Evolutionary conservation across 2,329 filamentous ascomycete species (phyloP).

Genomic region (Arthrobotrys musiformis): DNA sequence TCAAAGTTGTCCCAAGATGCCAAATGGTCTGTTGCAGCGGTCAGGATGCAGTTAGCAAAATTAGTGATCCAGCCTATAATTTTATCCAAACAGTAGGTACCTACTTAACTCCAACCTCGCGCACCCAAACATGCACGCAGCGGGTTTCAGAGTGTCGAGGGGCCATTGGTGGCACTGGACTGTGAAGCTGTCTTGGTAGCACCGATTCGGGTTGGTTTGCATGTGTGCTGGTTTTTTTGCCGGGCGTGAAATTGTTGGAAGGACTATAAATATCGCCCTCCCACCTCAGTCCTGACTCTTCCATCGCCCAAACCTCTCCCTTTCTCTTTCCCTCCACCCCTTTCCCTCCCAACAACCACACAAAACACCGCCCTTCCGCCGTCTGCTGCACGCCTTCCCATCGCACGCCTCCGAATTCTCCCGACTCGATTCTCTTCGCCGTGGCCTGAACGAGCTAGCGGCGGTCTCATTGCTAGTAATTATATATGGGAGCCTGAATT

Average conservation of each 20-base stretch:
- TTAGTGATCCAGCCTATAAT: slow-evolving; percentile 18
- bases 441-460: background rate
- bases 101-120: background rate
- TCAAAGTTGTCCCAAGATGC: too few relatives aligned
- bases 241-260: slow-evolving; percentile 23
- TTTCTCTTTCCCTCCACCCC: slow-evolving; percentile 22
- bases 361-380: background rate
- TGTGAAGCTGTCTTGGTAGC: slow-evolving; percentile 15
- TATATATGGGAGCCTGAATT: slow-evolving; percentile 9
- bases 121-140: slow-evolving; percentile 4
- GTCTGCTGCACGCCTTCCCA: background rate
- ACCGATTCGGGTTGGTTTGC: slow-evolving; percentile 31
- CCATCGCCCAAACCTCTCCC: slow-evolving; percentile 36
- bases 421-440: background rate
- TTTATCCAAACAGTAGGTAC: background rate
- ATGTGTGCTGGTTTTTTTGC: slow-evolving; percentile 36
- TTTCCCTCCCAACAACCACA: slow-evolving; percentile 19
- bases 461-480: too few relatives aligned
- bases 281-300: slow-evolving; percentile 32
- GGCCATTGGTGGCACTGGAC: slow-evolving; percentile 16
- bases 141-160: slow-evolving; percentile 35
- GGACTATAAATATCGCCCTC: slow-evolving; percentile 55
- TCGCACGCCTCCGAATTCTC: slow-evolving; percentile 6
- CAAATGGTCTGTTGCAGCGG: background rate
- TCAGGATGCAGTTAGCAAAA: slow-evolving; percentile 12